Evolutionary conservation across 2,329 filamentous ascomycete genomes (phyloP), one percentile per base, ranked within the genome.

Genomic region (Fusarium sp.): DNA sequence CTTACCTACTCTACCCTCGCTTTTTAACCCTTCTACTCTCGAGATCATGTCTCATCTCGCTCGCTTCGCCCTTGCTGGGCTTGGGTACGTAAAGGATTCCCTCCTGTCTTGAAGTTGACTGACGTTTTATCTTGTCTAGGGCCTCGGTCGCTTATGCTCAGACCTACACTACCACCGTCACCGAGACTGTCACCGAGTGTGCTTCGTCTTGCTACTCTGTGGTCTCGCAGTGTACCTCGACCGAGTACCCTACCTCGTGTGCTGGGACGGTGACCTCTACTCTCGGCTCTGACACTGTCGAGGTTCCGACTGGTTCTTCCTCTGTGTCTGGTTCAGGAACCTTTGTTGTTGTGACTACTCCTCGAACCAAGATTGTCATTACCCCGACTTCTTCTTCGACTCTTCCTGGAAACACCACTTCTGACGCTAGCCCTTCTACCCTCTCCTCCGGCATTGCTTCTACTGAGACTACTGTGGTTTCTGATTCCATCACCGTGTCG

Each of bases 141-240:
- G 76, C 75, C 4, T 66, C 71, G 36, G 35, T 77, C 20, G 79
- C 71, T 20, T 63, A 25, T 22, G 80, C 81, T 6, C 71, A 75
- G 33, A 73, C 75, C 2, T 68, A 76, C 5, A 80, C 81, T 4
- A 68, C 81, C 8, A 84, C 82, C 10, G 77, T 82, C 22, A 82
- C 80, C 9, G 74, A 75, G 63, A 82, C 81, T 3, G 72, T 80
- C 27, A 79, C 77, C 0, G 78, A 69, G 11, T 84, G 80, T 50
- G 77, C 79, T 2, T 70, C 78, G 27, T 75, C 69, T 16, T 79
- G 77, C 63, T 79, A 76, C 69, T 76, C 74, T 29, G 54, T 69
- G 4, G 54, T 75, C 31, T 78, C 63, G 16, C 59, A 77, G 65
- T 78, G 74, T 18, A 77, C 74, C 16, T 69, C 60, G 20, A 79